Evolutionary conservation across 2,329 filamentous ascomycete species (phyloP), one percentile per base, ranked within the genome.

Genomic region (Ophiostoma quercus): DNA sequence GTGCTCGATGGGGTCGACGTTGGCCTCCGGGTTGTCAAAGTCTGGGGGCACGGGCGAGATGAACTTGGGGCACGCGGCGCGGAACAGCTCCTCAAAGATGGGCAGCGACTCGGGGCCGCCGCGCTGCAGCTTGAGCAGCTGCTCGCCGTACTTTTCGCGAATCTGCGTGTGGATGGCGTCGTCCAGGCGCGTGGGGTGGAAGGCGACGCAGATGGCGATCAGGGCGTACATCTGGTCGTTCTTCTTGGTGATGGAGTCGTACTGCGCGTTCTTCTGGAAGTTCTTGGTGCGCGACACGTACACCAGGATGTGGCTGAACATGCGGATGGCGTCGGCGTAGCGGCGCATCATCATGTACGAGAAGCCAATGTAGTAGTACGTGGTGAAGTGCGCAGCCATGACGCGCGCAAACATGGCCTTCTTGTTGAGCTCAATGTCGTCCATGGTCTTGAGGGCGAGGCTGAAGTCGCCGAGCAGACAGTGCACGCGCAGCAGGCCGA

Each of bases 271-370:
- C 89, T 98, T 99, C 84, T 99, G 95, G 89, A 98, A 98, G 87
- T 98, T 98, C 91, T 99, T 99, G 79, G 95, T 99, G 77, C 95
- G 87, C 75, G 93, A 97, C 75, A 99, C 94, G 83, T 98, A 99
- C 83, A 99, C 91, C 76, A 99, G 89, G 81, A 99, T 99, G 87
- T 99, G 95, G 86, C 92, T 96, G 89, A 99, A 99, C 90, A 97
- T 97, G 86, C 94, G 93, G 84, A 99, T 97, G 80, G 95, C 95
- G 82, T 99, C 95, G 82, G 93, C 92, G 80, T 99, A 99, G 79
- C 95, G 92, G 84, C 95, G 93, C 92, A 98, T 96, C 95, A 99
- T 99, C 94, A 99, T 98, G 90, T 99, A 99, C 75, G 92, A 96
- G 88, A 99, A 99, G 76, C 95, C 95, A 73, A 99, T 94, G 80